A percentile compares a stretch with the other conserved stretches of the same genome.
Conservation (phyloP, 1,139 yeast species). For the Lodderomyces theae region DNA sequence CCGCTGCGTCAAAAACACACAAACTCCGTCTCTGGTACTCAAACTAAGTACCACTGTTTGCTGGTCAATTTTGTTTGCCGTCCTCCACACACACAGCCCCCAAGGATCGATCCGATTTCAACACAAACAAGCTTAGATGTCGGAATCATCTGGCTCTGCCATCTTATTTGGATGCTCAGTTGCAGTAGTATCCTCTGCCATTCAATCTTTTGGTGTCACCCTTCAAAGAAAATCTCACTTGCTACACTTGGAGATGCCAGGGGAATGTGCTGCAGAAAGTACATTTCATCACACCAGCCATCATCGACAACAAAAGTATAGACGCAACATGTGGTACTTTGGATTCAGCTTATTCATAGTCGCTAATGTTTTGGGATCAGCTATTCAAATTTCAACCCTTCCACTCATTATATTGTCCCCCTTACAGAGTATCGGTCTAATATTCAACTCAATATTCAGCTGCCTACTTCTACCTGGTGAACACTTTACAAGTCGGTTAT, state of each 20-base stretch:
- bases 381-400: slow-evolving; percentile 78
- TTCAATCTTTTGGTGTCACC: slow-evolving; percentile 81
- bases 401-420: slow-evolving; percentile 82
- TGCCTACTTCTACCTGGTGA: slow-evolving; percentile 70
- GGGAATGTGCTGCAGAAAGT: neutral
- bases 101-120: neutral
- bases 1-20: too few species aligned
- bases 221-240: slow-evolving; percentile 80
- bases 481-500: slow-evolving; percentile 55
- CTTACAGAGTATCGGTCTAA: slow-evolving; percentile 81
- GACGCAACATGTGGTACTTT: slow-evolving; percentile 68
- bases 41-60: neutral
- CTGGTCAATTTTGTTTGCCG: neutral
- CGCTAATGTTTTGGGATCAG: slow-evolving; percentile 77
- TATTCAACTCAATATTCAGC: slow-evolving; percentile 72
- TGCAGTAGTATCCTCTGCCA: slow-evolving; percentile 75
- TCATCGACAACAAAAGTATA: slow-evolving; percentile 27
- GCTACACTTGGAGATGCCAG: slow-evolving; percentile 19
- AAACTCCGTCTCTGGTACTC: neutral
- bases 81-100: neutral
- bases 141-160: slow-evolving; percentile 15
- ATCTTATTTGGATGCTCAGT: slow-evolving; percentile 63
- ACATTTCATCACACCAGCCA: neutral
- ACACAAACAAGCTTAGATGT: slow-evolving; percentile 6
- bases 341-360: slow-evolving; percentile 71